Evolutionary conservation across 2,329 filamentous ascomycete genomes (phyloP), one percentile per base, ranked within the genome.

Genomic region (Venturia aucupariae): DNA sequence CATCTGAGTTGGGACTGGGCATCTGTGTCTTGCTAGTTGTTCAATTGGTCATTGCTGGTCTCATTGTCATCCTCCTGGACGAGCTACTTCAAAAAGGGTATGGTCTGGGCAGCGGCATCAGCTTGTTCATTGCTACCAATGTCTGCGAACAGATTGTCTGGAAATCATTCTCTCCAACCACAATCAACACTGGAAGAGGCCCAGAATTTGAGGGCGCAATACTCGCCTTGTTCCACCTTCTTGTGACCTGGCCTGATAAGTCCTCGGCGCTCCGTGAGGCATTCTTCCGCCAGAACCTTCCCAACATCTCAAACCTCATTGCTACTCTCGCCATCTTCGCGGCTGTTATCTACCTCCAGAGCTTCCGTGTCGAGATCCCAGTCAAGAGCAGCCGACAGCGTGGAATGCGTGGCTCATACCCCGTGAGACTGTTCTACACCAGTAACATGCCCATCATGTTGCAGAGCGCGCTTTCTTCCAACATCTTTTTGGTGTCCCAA

Each of bases 371-470:
- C 75, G 94, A 99, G 82, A 99, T 99, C 75, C 95, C 95, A 68
- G 94, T 99, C 85, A 99, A 99, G 88, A 97, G 92, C 67, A 93
- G 92, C 72, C 92, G 94, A 81, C 94, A 99, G 86, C 92, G 94
- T 84, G 94, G 94, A 79, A 94, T 96, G 77, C 93, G 94, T 73
- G 95, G 93, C 74, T 96, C 92, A 48, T 99, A 97, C 86, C 94
- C 94, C 73, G 87, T 99, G 78, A 93, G 95, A 75, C 90, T 99
- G 66, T 99, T 99, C 87, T 99, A 99, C 83, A 99, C 94, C 76
- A 97, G 92, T 78, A 99, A 99, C 89, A 99, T 99, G 95, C 94
- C 94, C 75, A 99, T 99, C 81, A 99, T 99, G 94, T 85, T 99
- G 77, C 95, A 99, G 83, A 97, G 93, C 60, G 94, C 94, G 71